Evolutionary conservation across 768 basidiomycete species (phyloP).

Genomic region (Tricholoma bakamatsutake): DNA sequence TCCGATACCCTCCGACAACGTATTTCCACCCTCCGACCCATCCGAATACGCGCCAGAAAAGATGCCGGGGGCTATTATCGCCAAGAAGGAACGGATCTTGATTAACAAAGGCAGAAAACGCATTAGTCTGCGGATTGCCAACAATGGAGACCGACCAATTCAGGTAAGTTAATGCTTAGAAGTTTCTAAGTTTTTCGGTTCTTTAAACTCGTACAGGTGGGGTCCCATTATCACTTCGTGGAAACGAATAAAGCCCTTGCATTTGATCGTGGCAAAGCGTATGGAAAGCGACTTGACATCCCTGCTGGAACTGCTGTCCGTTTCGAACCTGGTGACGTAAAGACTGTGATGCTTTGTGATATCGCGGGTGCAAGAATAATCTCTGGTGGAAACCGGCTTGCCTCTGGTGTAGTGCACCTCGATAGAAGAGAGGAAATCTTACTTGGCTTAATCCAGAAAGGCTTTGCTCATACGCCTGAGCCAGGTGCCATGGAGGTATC

Average conservation of each 20-base stretch:
- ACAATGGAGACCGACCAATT: conserved; percentile 89
- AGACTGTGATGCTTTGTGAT: conserved; percentile 75
- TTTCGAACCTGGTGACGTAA: conserved; percentile 90
- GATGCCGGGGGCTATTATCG: conserved; percentile 72
- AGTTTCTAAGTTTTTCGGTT: background rate
- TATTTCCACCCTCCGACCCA: conserved; percentile 55
- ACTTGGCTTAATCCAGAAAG: conserved; percentile 42
- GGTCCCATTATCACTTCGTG: conserved; percentile 92
- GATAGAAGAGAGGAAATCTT: conserved; percentile 42
- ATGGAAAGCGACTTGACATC: conserved; percentile 87
- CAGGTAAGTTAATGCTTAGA: conserved; percentile 47
- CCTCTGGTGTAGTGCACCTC: conserved; percentile 46
- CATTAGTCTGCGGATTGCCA: conserved; percentile 71
- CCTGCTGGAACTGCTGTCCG: conserved; percentile 92
- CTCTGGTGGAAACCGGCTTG: conserved; percentile 77
- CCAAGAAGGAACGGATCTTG: conserved; percentile 55
- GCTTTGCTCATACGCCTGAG: conserved; percentile 68
- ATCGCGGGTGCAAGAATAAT: conserved; percentile 70
- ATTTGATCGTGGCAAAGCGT: conserved; percentile 79
- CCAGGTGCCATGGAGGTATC: conserved; percentile 50
- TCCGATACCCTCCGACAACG: conserved; percentile 60
- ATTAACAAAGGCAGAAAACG: conserved; percentile 74
- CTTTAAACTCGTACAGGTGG: conserved; percentile 47
- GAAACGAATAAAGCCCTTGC: conserved; percentile 78
- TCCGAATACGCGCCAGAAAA: conserved; percentile 45